Evolutionary conservation across 2,329 filamentous ascomycete species (phyloP).

Genomic region (Gnomoniopsis smithogilvyi): DNA sequence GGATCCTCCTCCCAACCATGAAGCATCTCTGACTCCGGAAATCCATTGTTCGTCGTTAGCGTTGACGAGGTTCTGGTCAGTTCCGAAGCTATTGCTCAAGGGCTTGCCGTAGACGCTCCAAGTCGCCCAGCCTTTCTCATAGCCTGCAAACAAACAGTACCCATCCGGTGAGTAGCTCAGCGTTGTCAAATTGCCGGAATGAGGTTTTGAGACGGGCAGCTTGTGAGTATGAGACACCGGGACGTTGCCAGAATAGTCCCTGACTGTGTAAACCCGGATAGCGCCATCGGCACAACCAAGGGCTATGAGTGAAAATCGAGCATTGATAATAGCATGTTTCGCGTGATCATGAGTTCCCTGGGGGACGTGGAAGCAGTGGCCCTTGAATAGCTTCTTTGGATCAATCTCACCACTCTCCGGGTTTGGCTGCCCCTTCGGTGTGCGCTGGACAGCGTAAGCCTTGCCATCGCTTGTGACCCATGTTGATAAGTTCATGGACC

Average conservation of each 20-base stretch:
- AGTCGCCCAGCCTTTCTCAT: constrained; percentile 86
- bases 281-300: constrained; percentile 77
- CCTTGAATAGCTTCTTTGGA: constrained; percentile 72
- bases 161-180: constrained; percentile 91
- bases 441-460: constrained; percentile 86
- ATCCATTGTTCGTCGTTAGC: constrained; percentile 80
- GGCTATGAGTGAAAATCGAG: constrained; percentile 88
- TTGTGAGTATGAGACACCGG: constrained; percentile 77
- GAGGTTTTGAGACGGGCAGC: constrained; percentile 62
- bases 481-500: constrained; percentile 91
- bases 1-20: constrained; percentile 85
- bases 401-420: constrained; percentile 43
- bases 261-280: constrained; percentile 85
- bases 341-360: constrained; percentile 58
- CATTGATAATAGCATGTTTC: constrained; percentile 79
- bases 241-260: constrained; percentile 92
- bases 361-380: constrained; percentile 85
- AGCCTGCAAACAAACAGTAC: constrained; percentile 92
- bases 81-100: constrained; percentile 77
- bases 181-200: constrained; percentile 69
- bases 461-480: constrained; percentile 89
- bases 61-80: constrained; percentile 61
- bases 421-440: constrained; percentile 37
- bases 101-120: constrained; percentile 98
- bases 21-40: constrained; percentile 70